Base-by-base conservation (phyloP, 441 rosid genomes). In the Raphanus hybrid region DNA sequence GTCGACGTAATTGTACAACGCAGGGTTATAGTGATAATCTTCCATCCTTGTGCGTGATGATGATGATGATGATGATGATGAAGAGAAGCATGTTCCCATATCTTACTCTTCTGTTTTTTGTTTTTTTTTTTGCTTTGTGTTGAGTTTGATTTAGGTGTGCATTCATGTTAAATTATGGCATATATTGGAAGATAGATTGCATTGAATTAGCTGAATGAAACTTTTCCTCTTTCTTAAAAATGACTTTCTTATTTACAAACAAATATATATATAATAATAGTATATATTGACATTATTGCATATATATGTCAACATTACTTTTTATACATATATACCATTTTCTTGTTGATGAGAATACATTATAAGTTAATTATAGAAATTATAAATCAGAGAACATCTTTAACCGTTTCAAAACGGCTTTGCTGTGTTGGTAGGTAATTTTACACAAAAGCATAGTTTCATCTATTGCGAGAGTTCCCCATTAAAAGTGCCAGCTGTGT, bases 51-150 rank as follows among this genome's bases (percentile, higher is more conserved):
- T 60, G 64, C 9, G 37, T 60, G 64, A 59, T 8, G 64, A 60
- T 59, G 63, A 23, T 58, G 63, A 23, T 58, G 63, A 23, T 8
- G 64, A 57, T 57, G 62, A 20, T 57, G 62, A 57, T 20, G 58
- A 54, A 54, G 64, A 59, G 64, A 59, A 59, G 64, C 64, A 59
- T 3, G 64, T 26, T 11, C 64, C 64, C 64, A 59, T 54, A 26
- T 59, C 34, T 5, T 59, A 27, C 11, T 39, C 11, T 39, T 39
- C 43, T 0, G 43, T 8, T 39, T 39, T 2, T 18, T 29, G 5
- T 29, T 23, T 10, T 45, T 8, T 35, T 35, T 35, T 34, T 34
- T 34, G 32, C 64, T 59, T 59, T 59, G 14, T 26, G 4, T 8
- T 11, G 14, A 11, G 34, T 11, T 54, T 54, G 59, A 16, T 54